Evolutionary conservation across 768 basidiomycete species (phyloP).

Genomic region (Macrolepiota albuminosa): DNA sequence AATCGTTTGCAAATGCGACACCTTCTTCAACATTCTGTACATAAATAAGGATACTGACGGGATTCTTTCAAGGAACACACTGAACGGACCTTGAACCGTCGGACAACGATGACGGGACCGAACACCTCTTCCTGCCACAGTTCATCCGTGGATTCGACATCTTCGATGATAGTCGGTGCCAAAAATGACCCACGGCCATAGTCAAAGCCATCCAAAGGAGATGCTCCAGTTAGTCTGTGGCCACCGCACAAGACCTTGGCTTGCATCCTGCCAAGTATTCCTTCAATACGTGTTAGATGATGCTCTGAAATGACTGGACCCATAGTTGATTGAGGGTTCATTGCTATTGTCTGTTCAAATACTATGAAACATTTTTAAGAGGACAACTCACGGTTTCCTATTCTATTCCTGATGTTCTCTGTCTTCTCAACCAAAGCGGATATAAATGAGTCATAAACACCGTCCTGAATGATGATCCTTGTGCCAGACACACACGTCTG

Average conservation of each 20-base stretch:
- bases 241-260: constrained; percentile 62
- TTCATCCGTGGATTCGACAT: constrained; percentile 51
- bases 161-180: constrained; percentile 70
- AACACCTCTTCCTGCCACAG: constrained; percentile 85
- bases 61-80: constrained; percentile 5
- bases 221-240: constrained; percentile 53
- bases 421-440: constrained; percentile 56
- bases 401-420: constrained; percentile 54
- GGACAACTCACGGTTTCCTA: constrained; percentile 66
- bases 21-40: constrained; percentile 60
- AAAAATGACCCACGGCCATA: constrained; percentile 72
- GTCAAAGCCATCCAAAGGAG: constrained; percentile 65
- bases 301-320: constrained; percentile 69
- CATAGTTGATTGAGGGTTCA: constrained; percentile 69
- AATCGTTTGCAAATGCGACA: constrained; percentile 64
- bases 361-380: background rate
- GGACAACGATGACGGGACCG: constrained; percentile 78
- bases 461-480: constrained; percentile 68
- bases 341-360: constrained; percentile 36
- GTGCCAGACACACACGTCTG: constrained; percentile 94
- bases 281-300: constrained; percentile 63
- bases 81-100: constrained; percentile 28
- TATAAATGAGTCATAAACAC: constrained; percentile 68
- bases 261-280: constrained; percentile 41
- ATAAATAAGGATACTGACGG: background rate